phyloP scores from a whole-genome alignment of 73 alveolate species.

The Paraurostyla sp. region DNA sequence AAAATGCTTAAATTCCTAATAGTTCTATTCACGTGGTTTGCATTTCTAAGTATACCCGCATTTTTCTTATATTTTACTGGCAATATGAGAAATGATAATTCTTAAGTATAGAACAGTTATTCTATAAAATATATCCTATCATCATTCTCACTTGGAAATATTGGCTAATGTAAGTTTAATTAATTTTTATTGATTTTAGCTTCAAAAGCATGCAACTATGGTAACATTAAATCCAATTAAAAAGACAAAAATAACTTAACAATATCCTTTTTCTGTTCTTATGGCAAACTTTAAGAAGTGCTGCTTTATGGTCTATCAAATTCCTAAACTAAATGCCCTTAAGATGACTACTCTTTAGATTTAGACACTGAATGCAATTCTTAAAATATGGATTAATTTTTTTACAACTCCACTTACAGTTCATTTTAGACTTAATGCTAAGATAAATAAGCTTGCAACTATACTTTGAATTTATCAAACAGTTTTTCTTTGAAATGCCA shows the following conservation, averaged over 20 bases:
- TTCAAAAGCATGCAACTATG: constrained; percentile 1
- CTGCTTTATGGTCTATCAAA: background rate
- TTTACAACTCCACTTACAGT: too few relatives aligned
- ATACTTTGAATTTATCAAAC: background rate
- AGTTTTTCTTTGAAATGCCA: background rate
- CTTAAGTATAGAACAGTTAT: background rate
- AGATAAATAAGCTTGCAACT: background rate
- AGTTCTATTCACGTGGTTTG: constrained; percentile 2
- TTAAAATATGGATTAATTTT: background rate
- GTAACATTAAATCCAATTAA: background rate
- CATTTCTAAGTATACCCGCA: constrained; percentile 58
- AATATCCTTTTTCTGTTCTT: constrained; percentile 2
- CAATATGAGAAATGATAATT: background rate
- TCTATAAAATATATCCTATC: background rate
- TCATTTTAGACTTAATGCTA: background rate
- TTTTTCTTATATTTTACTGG: constrained; percentile 37
- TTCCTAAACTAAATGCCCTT: background rate
- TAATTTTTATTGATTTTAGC: background rate
- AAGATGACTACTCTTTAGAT: background rate
- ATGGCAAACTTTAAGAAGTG: background rate
- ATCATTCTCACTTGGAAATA: constrained; percentile 33
- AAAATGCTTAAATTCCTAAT: constrained; percentile 62
- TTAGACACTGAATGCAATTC: constrained; percentile 14
- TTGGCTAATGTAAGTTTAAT: constrained; percentile 13
- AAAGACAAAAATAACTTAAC: too few relatives aligned